A percentile compares a stretch with the other conserved stretches of the same genome.
Conservation (phyloP, 1,284 basidiomycete genomes). For the Anthracocystis setariae region DNA sequence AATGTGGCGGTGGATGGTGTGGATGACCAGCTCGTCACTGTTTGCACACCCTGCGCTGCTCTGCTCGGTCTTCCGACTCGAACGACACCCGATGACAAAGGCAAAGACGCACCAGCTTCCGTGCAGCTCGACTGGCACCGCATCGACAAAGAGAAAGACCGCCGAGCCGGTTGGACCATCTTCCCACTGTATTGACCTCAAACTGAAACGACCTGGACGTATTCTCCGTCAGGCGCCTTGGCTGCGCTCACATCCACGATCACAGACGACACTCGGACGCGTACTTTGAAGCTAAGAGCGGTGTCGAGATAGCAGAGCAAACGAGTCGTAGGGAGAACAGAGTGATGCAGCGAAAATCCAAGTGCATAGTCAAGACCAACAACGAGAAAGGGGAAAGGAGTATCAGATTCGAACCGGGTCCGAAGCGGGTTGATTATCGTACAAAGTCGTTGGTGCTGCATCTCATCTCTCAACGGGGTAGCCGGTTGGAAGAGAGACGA, state of each 20-base stretch:
- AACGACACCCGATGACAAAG: neutral
- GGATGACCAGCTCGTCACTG: conserved; percentile 32
- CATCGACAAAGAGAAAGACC: conserved; percentile 17
- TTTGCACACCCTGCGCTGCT: conserved; percentile 36
- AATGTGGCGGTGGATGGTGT: conserved; percentile 12
- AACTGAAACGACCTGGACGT: too few relatives aligned
- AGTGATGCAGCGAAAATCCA: conserved; percentile 17
- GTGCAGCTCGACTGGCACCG: conserved; percentile 28
- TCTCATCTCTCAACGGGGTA: neutral
- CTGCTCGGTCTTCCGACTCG: conserved; percentile 31
- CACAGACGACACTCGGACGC: neutral
- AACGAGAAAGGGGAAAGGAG: neutral
- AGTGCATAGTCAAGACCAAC: neutral
- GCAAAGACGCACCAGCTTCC: neutral
- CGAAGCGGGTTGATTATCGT: conserved; percentile 29
- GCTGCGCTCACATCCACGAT: neutral
- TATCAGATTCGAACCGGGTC: conserved; percentile 14
- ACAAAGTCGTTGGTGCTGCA: conserved; percentile 21
- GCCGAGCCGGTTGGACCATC: conserved; percentile 28
- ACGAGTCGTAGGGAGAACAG: conserved; percentile 12
- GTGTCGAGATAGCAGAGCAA: conserved; percentile 24
- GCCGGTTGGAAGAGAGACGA: neutral
- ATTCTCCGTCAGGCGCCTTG: too few relatives aligned
- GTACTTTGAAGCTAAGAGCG: conserved; percentile 15
- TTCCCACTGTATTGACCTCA: conserved; percentile 34